Evolutionary conservation across 2,329 filamentous ascomycete species (phyloP).

Genomic region (Fusarium devonianum): DNA sequence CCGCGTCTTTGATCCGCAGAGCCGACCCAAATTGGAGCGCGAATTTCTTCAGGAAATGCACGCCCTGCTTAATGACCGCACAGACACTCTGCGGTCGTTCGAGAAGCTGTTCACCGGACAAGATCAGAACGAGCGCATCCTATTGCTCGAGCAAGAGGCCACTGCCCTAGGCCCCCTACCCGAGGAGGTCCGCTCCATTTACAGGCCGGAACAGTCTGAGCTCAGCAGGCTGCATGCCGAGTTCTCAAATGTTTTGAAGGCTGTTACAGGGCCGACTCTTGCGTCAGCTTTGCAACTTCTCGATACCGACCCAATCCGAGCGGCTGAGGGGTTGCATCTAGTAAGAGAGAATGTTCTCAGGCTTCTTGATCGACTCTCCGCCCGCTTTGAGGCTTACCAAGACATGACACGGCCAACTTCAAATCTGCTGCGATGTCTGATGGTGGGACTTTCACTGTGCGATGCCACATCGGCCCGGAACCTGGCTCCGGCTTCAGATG

Average conservation of each 20-base stretch:
- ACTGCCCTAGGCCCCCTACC: conserved; percentile 70
- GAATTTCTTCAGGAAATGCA: conserved; percentile 64
- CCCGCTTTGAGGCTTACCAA: conserved; percentile 79
- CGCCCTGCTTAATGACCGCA: conserved; percentile 60
- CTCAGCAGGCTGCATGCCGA: conserved; percentile 80
- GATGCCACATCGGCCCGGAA: conserved; percentile 53
- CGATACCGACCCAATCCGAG: conserved; percentile 30
- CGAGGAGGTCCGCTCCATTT: conserved; percentile 69
- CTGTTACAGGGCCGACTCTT: conserved; percentile 60
- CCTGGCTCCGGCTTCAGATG: conserved; percentile 45
- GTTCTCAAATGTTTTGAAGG: conserved; percentile 77
- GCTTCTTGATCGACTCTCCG: conserved; percentile 72
- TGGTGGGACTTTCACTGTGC: conserved; percentile 74
- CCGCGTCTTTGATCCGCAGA: conserved; percentile 81
- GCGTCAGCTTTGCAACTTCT: conserved; percentile 44
- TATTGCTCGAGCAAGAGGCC: conserved; percentile 69
- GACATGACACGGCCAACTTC: conserved; percentile 82
- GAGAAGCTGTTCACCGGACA: conserved; percentile 74
- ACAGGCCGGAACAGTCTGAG: conserved; percentile 73
- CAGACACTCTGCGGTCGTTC: conserved; percentile 69
- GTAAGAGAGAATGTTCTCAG: conserved; percentile 67
- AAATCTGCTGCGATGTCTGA: conserved; percentile 80
- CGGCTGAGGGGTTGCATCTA: conserved; percentile 54
- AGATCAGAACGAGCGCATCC: conserved; percentile 69
- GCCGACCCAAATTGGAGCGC: conserved; percentile 70